Base-by-base conservation (phyloP, 2,329 filamentous ascomycete species). In the Capronia americana region DNA sequence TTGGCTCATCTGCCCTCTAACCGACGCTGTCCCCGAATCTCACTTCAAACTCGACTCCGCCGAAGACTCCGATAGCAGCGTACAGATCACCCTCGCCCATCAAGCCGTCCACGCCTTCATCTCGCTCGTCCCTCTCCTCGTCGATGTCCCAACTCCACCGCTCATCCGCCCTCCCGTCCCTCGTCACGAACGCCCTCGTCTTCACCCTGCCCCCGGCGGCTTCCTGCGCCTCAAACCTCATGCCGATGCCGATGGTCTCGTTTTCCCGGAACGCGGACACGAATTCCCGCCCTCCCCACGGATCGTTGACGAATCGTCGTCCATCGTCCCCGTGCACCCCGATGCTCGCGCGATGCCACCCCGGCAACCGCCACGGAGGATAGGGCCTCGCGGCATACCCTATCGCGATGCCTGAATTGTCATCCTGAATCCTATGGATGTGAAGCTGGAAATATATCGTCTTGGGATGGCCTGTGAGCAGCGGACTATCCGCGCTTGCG, bases 61-160 rank as follows among this genome's bases (percentile, higher is more conserved):
- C 87, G 75, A 88, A 89, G 24, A 87, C 77, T 3, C 87, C 87
- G 62, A 89, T 79, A 2, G 87, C 86, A 50, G 82, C 83, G 74
- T 87, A 86, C 53, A 89, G 70, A 74, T 89, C 87, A 69, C 90
- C 71, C 87, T 92, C 74, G 81, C 90, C 73, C 87, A 92, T 76
- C 83, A 92, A 75, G 81, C 90, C 71, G 84, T 87, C 30, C 82
- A 91, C 48, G 83, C 87, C 57, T 56, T 71, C 70, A 80, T 90
- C 71, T 71, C 83, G 81, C 57, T 74, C 74, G 75, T 89, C 87
- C 51, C 82, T 71, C 75, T 89, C 85, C 73, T 89, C 86, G 69
- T 87, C 84, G 30, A 88, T 76, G 75, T 87, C 79, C 87, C 87
- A 90, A 2, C 79, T 78, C 57, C 61, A 66, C 10, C 61, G 55